These are phyloP conservation scores for Wallacemonas rigidus DNA, from an alignment of 208 protist species.

Conservation along the genomic window DNA sequence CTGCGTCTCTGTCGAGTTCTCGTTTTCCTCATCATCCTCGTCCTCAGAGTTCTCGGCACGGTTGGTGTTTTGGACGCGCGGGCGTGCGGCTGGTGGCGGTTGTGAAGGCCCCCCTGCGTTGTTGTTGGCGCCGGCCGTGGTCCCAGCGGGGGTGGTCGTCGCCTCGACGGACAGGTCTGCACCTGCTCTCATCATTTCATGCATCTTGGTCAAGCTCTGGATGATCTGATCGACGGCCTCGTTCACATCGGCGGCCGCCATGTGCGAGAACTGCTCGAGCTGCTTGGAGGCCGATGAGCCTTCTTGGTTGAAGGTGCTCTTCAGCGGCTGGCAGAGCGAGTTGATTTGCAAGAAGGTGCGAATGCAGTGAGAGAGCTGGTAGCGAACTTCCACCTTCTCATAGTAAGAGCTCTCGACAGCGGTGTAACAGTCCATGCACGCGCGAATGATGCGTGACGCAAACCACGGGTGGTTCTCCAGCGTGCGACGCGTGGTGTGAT, in stretches of 20 bases:
- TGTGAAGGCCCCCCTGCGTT: background rate
- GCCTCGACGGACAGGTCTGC: conserved; percentile 70
- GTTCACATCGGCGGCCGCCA: conserved; percentile 88
- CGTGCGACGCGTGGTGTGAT: conserved; percentile 44
- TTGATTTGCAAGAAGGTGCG: conserved; percentile 70
- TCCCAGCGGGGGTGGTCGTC: conserved; percentile 12
- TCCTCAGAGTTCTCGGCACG: conserved; percentile 17
- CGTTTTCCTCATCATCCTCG: conserved; percentile 46
- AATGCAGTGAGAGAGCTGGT: conserved; percentile 79
- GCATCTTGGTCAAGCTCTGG: conserved; percentile 82
- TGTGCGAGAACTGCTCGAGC: conserved; percentile 90
- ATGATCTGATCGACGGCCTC: conserved; percentile 84
- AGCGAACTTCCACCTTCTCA: conserved; percentile 83
- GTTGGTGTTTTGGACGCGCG: background rate
- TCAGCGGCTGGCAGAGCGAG: conserved; percentile 71
- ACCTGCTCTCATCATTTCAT: conserved; percentile 62
- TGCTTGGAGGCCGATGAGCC: conserved; percentile 36
- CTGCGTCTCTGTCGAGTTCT: conserved; percentile 36
- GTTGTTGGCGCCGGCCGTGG: conserved; percentile 15
- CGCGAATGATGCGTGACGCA: conserved; percentile 67
- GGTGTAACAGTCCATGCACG: conserved; percentile 90
- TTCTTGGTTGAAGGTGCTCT: conserved; percentile 72
- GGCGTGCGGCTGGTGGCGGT: background rate
- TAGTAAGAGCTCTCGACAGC: conserved; percentile 88
- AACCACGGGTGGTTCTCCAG: conserved; percentile 86